Conservation (phyloP, 2,329 filamentous ascomycete species). For the Lachnellula subtilissima region DNA sequence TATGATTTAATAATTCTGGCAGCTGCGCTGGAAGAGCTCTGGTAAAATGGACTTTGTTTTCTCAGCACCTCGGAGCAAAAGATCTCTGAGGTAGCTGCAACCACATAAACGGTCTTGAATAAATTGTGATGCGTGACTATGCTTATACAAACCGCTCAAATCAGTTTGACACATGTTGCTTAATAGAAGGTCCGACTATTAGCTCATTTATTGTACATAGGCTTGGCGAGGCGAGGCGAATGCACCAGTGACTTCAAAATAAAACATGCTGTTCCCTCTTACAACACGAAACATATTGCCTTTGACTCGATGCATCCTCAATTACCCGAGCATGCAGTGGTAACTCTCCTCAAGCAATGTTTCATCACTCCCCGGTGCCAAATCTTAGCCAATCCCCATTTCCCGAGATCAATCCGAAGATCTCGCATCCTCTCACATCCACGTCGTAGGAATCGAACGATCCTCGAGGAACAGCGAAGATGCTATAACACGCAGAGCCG, state of each 20-base stretch:
- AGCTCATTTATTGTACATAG: not conserved
- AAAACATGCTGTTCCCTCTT: slow-evolving; percentile 1
- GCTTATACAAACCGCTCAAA: not conserved
- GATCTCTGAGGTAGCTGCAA: slow-evolving; percentile 20
- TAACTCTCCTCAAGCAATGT: slow-evolving; percentile 24
- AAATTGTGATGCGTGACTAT: not conserved
- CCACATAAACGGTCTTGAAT: not conserved
- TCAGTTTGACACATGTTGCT: not conserved
- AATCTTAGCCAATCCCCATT: not conserved
- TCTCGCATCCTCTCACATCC: not conserved
- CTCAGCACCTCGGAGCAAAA: slow-evolving; percentile 24
- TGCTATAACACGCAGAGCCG: not conserved
- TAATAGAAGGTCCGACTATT: not conserved
- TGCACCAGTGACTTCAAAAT: not conserved
- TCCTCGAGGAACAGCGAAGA: slow-evolving; percentile 7
- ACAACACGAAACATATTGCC: not conserved
- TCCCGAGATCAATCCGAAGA: slow-evolving; percentile 1
- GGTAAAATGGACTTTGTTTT: slow-evolving; percentile 25
- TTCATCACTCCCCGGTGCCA: slow-evolving; percentile 21
- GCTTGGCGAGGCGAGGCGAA: not conserved
- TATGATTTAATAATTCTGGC: not conserved
- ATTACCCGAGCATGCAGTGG: slow-evolving; percentile 23
- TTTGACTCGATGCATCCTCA: slow-evolving; percentile 24
- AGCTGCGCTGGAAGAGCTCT: not conserved
- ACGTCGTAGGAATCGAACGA: slow-evolving; percentile 3